Percentiles rank a stretch among this genome's conserved stretches.
Evolutionary conservation across 495 filamentous ascomycete genomes (phyloP).

Genomic region (Penicillium bialowiezense): DNA sequence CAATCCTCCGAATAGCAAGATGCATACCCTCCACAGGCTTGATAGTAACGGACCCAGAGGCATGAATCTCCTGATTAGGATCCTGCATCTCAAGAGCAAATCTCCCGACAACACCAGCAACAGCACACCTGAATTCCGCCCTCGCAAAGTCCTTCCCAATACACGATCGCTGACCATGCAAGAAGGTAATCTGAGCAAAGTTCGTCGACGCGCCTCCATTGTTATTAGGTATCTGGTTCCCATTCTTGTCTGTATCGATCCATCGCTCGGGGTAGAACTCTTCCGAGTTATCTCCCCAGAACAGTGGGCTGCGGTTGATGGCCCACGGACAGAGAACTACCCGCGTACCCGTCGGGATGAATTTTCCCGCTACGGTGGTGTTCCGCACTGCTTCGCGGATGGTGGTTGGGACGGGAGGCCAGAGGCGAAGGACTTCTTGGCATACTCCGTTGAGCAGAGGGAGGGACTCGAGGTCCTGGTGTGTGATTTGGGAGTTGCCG

Average conservation of each 20-base stretch:
- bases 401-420: slow-evolving; percentile 51
- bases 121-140: slow-evolving; percentile 36
- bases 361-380: slow-evolving; percentile 42
- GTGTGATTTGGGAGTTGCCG: slow-evolving; percentile 22
- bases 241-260: slow-evolving; percentile 40
- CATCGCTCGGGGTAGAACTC: slow-evolving; percentile 48
- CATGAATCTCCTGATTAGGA: slow-evolving; percentile 55
- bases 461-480: slow-evolving; percentile 44
- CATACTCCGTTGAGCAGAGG: slow-evolving; percentile 53
- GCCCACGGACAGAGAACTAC: slow-evolving; percentile 45
- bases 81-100: slow-evolving; percentile 56
- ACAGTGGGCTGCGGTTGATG: slow-evolving; percentile 36
- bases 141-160: slow-evolving; percentile 52
- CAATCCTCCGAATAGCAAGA: slow-evolving; percentile 56
- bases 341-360: slow-evolving; percentile 42
- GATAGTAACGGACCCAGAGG: slow-evolving; percentile 62
- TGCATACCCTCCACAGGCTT: slow-evolving; percentile 65
- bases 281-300: slow-evolving; percentile 42
- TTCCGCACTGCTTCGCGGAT: slow-evolving; percentile 46
- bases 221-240: slow-evolving; percentile 27
- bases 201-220: slow-evolving; percentile 43
- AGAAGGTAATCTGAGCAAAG: slow-evolving; percentile 46
- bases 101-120: slow-evolving; percentile 35
- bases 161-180: slow-evolving; percentile 48
- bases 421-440: slow-evolving; percentile 47